phyloP scores from a whole-genome alignment of 306 rosid genomes.

The Glycine latifolia region DNA sequence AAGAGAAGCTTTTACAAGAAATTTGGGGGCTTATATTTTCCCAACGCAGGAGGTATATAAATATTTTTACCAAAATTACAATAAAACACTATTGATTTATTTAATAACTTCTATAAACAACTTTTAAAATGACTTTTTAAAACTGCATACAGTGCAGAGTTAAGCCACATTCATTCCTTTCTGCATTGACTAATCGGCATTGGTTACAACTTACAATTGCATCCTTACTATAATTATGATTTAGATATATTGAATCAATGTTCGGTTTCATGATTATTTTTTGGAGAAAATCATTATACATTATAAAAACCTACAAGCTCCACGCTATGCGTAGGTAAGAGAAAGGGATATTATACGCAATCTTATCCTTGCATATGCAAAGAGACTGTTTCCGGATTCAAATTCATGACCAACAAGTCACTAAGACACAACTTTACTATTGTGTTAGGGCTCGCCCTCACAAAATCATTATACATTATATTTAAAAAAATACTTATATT shows the following conservation, averaged over 20 bases:
- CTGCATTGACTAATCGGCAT: not conserved
- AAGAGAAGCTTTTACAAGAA: constrained; percentile 2
- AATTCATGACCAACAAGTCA: too few relatives aligned
- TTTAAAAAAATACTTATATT: not conserved
- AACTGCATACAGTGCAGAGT: not conserved
- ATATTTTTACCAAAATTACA: not conserved
- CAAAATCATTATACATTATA: not conserved
- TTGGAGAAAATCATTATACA: not conserved
- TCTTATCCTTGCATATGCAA: too few relatives aligned
- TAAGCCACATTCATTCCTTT: not conserved
- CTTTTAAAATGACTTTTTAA: not conserved
- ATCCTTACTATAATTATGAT: not conserved
- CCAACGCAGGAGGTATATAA: not conserved
- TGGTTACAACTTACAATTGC: too few relatives aligned
- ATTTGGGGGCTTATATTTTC: not conserved
- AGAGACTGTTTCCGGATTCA: too few relatives aligned
- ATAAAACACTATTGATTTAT: not conserved
- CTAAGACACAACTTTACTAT: too few relatives aligned
- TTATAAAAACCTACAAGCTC: too few relatives aligned
- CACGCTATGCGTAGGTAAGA: too few relatives aligned
- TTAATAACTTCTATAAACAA: not conserved
- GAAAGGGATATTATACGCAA: too few relatives aligned
- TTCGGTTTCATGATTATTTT: constrained; percentile 20
- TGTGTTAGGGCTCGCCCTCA: too few relatives aligned
- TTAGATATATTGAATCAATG: constrained; percentile 3